Evolutionary conservation across 163 green algal genomes (phyloP), one percentile per base, ranked within the genome.

Genomic region (Scenedesmus sp.): DNA sequence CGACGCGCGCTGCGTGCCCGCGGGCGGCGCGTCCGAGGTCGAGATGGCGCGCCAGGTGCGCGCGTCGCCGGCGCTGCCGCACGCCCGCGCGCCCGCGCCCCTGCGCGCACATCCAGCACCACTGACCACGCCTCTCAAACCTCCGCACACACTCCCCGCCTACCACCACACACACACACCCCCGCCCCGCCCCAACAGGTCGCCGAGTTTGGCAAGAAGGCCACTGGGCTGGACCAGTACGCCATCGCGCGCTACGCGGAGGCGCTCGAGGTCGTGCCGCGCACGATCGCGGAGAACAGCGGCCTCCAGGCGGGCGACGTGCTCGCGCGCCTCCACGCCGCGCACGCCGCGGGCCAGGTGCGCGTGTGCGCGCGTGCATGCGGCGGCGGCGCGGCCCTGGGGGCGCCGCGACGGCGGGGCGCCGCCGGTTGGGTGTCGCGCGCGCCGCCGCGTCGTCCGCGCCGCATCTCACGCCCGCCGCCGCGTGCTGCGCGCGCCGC

Each of bases 211-310:
- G 88, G 84, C 69, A 85, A 83, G 51, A 89, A 92, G 85, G 89
- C 97, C 84, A 96, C 93, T 20, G 96, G 96, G 5, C 89, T 99
- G 72, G 95, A 98, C 48, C 95, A 98, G 89, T 99, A 99, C 82
- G 93, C 96, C 36, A 97, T 99, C 63, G 73, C 88, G 7, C 72
- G 79, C 31, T 65, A 94, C 77, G 96, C 92, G 3, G 93, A 98
- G 71, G 87, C 96, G 17, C 89, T 99, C 39, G 96, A 99, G 88
- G 89, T 95, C 29, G 85, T 93, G 53, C 86, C 90, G 14, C 58
- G 91, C 50, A 96, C 88, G 47, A 89, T 98, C 56, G 93, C 95
- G 1, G 95, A 98, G 86, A 98, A 98, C 87, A 89, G 86, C 20
- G 95, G 96, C 1, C 83, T 98, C 14, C 87, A 96, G 75, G 93